A percentile compares a stretch with the other conserved stretches of the same genome.
These are phyloP conservation scores for Hibiscus tridactylites DNA, from an alignment of 345 rosid genomes.

Conservation along the genomic window DNA sequence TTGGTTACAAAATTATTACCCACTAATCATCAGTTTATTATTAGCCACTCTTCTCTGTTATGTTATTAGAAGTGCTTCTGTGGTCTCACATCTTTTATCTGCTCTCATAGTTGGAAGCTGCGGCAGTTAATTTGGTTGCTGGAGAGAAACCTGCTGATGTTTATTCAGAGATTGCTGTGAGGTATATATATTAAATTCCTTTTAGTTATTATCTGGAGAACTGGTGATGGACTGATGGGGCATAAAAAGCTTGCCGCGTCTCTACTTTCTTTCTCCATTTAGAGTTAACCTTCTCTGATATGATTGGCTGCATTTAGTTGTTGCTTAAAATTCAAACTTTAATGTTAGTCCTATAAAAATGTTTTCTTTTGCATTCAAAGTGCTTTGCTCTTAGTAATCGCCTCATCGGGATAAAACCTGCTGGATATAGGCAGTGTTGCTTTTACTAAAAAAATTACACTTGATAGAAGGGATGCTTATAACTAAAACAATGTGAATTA, in stretches of 20 bases:
- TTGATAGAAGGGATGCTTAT: too few species aligned
- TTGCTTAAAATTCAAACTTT: not conserved
- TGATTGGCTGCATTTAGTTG: not conserved
- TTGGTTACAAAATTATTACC: not conserved
- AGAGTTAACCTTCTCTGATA: not conserved
- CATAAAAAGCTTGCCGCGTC: not conserved
- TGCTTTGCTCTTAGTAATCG: too few species aligned
- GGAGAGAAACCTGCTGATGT: constrained; percentile 91
- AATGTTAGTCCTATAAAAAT: too few species aligned
- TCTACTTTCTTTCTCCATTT: not conserved
- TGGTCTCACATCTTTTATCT: constrained; percentile 12
- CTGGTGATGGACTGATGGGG: not conserved
- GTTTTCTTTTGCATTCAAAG: too few species aligned
- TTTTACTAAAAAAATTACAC: not conserved
- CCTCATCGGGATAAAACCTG: too few species aligned
- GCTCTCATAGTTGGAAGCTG: constrained; percentile 73
- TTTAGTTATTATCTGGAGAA: not conserved
- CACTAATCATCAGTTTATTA: not conserved
- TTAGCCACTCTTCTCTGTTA: not conserved
- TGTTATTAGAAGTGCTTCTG: constrained; percentile 10
- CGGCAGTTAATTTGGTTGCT: constrained; percentile 85
- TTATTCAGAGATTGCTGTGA: constrained; percentile 83
- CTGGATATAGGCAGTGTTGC: too few species aligned
- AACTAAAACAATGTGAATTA: not conserved
- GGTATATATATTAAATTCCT: constrained; percentile 39